Conservation (phyloP, 768 basidiomycete genomes). For the Mycena epipterygia region DNA sequence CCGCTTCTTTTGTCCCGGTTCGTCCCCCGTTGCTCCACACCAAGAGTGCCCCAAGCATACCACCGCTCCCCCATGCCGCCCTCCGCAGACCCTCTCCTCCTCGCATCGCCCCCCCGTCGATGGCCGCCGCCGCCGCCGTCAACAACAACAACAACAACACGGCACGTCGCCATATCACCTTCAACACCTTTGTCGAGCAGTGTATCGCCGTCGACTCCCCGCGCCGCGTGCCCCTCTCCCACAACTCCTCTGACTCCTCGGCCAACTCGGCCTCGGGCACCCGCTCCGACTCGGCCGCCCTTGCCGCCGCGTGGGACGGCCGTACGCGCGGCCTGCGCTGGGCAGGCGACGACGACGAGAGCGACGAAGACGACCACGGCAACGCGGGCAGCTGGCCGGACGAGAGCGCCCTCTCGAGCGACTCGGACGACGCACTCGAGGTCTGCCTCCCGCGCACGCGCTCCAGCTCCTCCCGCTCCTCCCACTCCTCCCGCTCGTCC, state of each 20-base stretch:
- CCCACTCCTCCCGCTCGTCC: conserved; percentile 16
- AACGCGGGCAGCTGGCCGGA: conserved; percentile 40
- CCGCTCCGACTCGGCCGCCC: not conserved
- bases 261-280: not conserved
- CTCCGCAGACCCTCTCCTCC: conserved; percentile 82
- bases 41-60: conserved; percentile 90
- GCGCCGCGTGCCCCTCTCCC: conserved; percentile 25
- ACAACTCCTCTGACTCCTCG: conserved; percentile 13
- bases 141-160: conserved; percentile 8
- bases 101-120: conserved; percentile 59
- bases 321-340: conserved; percentile 35
- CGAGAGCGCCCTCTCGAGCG: conserved; percentile 33
- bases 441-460: conserved; percentile 34
- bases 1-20: conserved; percentile 23
- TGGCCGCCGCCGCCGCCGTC: conserved; percentile 11
- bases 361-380: conserved; percentile 48
- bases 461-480: conserved; percentile 28
- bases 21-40: conserved; percentile 83
- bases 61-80: conserved; percentile 59
- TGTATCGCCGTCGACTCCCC: conserved; percentile 93
- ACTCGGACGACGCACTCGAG: conserved; percentile 36
- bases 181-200: conserved; percentile 98
- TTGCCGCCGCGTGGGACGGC: conserved; percentile 30
- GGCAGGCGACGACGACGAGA: conserved; percentile 43
- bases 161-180: conserved; percentile 93